Percentiles rank a stretch among this genome's conserved stretches.
phyloP scores from a whole-genome alignment of 805 yeast species.

The Saccharomycopsis sp. region DNA sequence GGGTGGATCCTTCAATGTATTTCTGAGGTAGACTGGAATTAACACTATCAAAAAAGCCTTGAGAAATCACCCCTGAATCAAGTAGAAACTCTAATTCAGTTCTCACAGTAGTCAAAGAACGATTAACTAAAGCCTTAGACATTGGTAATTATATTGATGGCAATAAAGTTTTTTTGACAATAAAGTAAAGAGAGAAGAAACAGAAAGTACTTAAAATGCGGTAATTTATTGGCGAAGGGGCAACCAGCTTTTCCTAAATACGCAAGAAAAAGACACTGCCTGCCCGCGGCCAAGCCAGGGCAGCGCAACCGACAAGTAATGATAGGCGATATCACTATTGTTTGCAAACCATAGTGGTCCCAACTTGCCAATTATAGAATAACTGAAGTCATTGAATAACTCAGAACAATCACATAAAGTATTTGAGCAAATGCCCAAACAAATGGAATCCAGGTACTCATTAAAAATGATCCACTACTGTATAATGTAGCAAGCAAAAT shows the following conservation, averaged over 20 bases:
- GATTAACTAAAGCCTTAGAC: slow-evolving; percentile 58
- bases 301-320: too few relatives aligned
- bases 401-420: slow-evolving; percentile 56
- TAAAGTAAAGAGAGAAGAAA: too few relatives aligned
- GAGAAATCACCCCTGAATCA: slow-evolving; percentile 67
- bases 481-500: slow-evolving; percentile 69
- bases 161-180: too few relatives aligned
- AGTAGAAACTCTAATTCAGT: slow-evolving; percentile 72
- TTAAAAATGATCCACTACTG: slow-evolving; percentile 69
- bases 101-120: slow-evolving; percentile 70
- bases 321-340: too few relatives aligned
- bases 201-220: too few relatives aligned
- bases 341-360: not conserved
- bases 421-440: slow-evolving; percentile 68
- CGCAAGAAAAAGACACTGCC: too few relatives aligned
- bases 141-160: too few relatives aligned
- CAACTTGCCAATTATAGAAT: slow-evolving; percentile 28
- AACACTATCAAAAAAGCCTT: slow-evolving; percentile 46
- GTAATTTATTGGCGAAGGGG: too few relatives aligned
- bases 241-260: too few relatives aligned
- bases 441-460: slow-evolving; percentile 95
- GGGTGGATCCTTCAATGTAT: slow-evolving; percentile 44
- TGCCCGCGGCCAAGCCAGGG: too few relatives aligned
- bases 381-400: slow-evolving; percentile 52
- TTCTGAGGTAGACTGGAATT: slow-evolving; percentile 47